A percentile compares a stretch with the other conserved stretches of the same genome.
phyloP scores from a whole-genome alignment of 2,329 filamentous ascomycete species.

The Aspergillus sp. region DNA sequence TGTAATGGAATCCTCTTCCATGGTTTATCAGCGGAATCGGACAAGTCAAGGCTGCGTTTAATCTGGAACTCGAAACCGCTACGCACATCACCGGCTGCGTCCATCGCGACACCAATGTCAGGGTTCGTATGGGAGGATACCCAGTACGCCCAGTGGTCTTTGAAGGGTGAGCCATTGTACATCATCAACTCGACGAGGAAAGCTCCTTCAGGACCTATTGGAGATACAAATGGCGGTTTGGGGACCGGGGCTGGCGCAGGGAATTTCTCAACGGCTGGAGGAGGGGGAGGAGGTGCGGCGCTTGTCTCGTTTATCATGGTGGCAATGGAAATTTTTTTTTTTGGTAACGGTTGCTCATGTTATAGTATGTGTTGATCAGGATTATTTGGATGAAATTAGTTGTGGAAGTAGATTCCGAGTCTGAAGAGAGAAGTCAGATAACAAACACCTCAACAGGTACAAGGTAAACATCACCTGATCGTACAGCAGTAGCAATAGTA shows the following conservation, averaged over 20 bases:
- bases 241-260: neutral
- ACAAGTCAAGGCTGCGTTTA: conserved; percentile 21
- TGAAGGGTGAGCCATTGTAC: conserved; percentile 28
- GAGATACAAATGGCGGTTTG: neutral
- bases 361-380: no score
- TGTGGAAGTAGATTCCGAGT: no score
- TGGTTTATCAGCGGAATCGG: conserved; percentile 5
- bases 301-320: no score
- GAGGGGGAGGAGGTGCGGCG: neutral
- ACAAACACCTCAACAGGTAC: no score
- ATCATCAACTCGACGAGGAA: conserved; percentile 25
- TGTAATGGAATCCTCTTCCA: conserved; percentile 22
- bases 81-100: conserved; percentile 27
- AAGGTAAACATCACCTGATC: no score
- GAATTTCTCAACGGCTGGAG: neutral
- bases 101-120: conserved; percentile 20
- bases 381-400: no score
- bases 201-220: conserved; percentile 5
- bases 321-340: no score
- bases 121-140: conserved; percentile 12
- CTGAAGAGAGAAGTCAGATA: no score
- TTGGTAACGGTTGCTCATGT: no score
- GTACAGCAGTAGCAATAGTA: no score
- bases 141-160: conserved; percentile 33
- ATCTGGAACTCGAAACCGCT: conserved; percentile 26